A percentile compares a stretch with the other conserved stretches of the same genome.
phyloP scores from a whole-genome alignment of 2,329 filamentous ascomycete genomes.

The Fusarium brachygibbosum region DNA sequence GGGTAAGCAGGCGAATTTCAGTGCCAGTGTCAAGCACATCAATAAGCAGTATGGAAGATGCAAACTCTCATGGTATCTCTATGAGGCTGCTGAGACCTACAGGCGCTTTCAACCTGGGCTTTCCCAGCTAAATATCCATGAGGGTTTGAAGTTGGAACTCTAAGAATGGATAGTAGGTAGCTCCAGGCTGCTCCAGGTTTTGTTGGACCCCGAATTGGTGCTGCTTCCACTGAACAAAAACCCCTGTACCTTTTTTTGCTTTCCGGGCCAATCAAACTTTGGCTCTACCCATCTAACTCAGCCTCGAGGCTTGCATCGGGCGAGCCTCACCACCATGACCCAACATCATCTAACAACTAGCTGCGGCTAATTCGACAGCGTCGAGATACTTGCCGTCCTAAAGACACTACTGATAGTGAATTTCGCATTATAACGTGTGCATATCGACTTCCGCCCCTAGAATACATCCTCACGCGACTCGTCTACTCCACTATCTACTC shows the following conservation, averaged over 20 bases:
- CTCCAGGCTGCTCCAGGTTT: conserved; percentile 1
- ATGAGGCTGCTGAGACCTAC: too few relatives aligned
- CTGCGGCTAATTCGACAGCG: conserved; percentile 31
- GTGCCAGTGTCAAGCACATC: conserved; percentile 5
- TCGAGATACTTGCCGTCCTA: conserved; percentile 9
- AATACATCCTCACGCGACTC: background rate
- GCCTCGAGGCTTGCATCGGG: conserved; percentile 40
- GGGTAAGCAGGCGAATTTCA: conserved; percentile 30
- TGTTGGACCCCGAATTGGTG: conserved; percentile 14
- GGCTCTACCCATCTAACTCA: conserved; percentile 30
- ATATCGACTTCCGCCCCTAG: background rate
- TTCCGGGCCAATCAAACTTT: conserved; percentile 28
- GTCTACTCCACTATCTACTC: conserved; percentile 27
- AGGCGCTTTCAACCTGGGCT: background rate
- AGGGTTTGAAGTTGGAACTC: background rate
- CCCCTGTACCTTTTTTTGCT: conserved; percentile 12
- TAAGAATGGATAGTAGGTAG: background rate
- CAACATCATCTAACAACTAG: conserved; percentile 41
- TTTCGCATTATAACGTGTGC: background rate
- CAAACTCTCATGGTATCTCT: background rate
- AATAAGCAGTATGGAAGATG: background rate
- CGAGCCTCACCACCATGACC: conserved; percentile 49
- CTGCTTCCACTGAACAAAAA: conserved; percentile 18
- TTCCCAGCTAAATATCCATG: background rate
- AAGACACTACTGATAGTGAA: background rate